phyloP scores from a whole-genome alignment of 2,329 filamentous ascomycete genomes.

The Xylariales sp. region DNA sequence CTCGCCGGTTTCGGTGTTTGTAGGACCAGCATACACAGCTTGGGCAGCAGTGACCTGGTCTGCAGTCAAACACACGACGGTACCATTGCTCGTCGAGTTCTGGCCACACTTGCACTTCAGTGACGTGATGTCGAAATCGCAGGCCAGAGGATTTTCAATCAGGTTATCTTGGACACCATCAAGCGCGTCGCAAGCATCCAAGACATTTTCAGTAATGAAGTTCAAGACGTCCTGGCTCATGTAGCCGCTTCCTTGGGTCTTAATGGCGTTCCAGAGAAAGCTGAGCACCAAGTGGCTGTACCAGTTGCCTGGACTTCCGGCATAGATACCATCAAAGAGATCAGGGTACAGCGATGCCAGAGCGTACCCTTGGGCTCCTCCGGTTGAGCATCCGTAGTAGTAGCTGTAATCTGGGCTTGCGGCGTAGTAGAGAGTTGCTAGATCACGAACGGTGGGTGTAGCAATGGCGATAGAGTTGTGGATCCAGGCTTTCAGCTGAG shows the following conservation, averaged over 20 bases:
- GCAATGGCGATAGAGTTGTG: conserved; percentile 30
- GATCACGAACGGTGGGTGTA: conserved; percentile 20
- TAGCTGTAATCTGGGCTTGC: conserved; percentile 26
- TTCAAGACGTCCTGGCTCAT: conserved; percentile 22
- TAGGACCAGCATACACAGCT: conserved; percentile 22
- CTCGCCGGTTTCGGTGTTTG: conserved; percentile 6
- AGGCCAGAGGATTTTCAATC: conserved; percentile 31
- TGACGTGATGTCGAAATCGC: conserved; percentile 27
- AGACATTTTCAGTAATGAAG: conserved; percentile 25
- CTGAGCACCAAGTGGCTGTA: conserved; percentile 21
- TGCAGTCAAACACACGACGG: conserved; percentile 22
- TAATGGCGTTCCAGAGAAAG: conserved; percentile 15
- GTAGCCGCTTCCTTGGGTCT: conserved; percentile 10
- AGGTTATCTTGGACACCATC: conserved; percentile 32
- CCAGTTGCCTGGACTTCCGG: conserved; percentile 32
- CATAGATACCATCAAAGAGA: conserved; percentile 37
- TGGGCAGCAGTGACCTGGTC: conserved; percentile 24
- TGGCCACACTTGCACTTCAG: conserved; percentile 18
- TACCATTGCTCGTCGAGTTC: conserved; percentile 5
- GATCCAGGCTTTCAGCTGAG: no score
- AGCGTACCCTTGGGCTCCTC: conserved; percentile 35
- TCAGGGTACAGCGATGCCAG: conserved; percentile 33
- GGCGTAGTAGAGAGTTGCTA: conserved; percentile 28
- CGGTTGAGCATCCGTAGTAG: conserved; percentile 35
- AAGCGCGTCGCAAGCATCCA: conserved; percentile 31